A percentile compares a stretch with the other conserved stretches of the same genome.
Evolutionary conservation across 805 yeast species (phyloP).

Genomic region (Ogataea minuta): DNA sequence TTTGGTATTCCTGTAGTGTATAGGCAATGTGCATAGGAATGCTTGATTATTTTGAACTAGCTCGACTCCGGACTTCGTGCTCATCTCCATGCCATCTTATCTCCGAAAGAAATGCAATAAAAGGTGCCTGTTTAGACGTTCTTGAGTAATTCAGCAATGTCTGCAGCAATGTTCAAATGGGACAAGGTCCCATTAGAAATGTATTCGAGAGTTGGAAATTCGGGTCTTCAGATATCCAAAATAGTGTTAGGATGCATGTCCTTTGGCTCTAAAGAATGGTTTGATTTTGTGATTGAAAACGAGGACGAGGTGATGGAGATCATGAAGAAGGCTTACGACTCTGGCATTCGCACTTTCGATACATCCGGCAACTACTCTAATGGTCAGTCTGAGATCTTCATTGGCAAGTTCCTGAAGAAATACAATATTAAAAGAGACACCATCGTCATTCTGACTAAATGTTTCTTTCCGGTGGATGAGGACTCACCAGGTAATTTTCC

Average conservation of each 20-base stretch:
- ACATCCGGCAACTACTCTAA: slow-evolving; percentile 50
- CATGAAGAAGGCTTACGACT: slow-evolving; percentile 46
- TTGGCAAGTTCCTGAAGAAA: slow-evolving; percentile 53
- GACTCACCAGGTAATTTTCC: slow-evolving; percentile 4
- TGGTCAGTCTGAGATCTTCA: slow-evolving; percentile 45
- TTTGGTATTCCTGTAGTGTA: too few species aligned
- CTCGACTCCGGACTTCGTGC: too few species aligned
- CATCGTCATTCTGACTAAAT: slow-evolving; percentile 55
- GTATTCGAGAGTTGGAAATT: slow-evolving; percentile 7
- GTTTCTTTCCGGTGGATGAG: slow-evolving; percentile 34
- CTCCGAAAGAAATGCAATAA: too few species aligned
- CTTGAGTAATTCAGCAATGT: too few species aligned
- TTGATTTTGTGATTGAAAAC: slow-evolving; percentile 46
- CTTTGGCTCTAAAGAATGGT: slow-evolving; percentile 45
- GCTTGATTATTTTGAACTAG: too few species aligned
- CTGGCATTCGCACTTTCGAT: slow-evolving; percentile 48
- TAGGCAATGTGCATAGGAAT: too few species aligned
- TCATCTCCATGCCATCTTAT: too few species aligned
- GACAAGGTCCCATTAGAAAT: not conserved
- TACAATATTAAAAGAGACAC: slow-evolving; percentile 52
- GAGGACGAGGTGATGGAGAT: slow-evolving; percentile 44
- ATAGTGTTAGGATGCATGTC: slow-evolving; percentile 57
- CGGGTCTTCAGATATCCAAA: slow-evolving; percentile 47
- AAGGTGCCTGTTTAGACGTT: too few species aligned
- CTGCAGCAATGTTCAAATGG: not conserved